phyloP scores from a whole-genome alignment of 2,329 filamentous ascomycete species.

The Penicillium sp. region DNA sequence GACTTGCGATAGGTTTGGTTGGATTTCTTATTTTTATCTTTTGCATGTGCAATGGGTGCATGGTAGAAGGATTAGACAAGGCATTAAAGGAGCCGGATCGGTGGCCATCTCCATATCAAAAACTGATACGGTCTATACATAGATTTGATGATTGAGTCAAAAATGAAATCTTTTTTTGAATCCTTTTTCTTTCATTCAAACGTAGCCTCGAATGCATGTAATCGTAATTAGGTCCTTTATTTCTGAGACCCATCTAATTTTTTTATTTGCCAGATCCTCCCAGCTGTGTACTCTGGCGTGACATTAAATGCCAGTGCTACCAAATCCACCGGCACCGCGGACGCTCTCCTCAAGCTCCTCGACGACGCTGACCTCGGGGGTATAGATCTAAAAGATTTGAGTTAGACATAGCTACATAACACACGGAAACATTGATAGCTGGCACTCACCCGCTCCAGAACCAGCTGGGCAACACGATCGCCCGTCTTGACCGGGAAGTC shows the following conservation, averaged over 20 bases:
- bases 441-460: conserved; percentile 71
- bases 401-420: conserved; percentile 4
- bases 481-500: conserved; percentile 82
- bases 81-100: neutral
- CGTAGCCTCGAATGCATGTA: neutral
- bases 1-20: conserved; percentile 18
- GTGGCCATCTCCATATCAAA: neutral
- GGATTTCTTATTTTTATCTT: conserved; percentile 6
- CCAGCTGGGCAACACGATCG: conserved; percentile 88
- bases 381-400: conserved; percentile 66
- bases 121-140: conserved; percentile 9
- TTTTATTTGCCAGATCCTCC: neutral
- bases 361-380: conserved; percentile 87
- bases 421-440: neutral
- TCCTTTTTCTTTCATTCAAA: neutral
- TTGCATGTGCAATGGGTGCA: neutral
- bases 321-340: conserved; percentile 85
- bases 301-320: conserved; percentile 68
- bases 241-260: neutral
- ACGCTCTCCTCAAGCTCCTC: conserved; percentile 86
- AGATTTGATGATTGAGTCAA: conserved; percentile 10
- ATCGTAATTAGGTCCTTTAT: neutral
- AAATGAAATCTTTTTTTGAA: neutral
- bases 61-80: neutral
- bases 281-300: neutral